Conservation (phyloP, 108 stramenopile species). For the Skeletonema grethae region DNA sequence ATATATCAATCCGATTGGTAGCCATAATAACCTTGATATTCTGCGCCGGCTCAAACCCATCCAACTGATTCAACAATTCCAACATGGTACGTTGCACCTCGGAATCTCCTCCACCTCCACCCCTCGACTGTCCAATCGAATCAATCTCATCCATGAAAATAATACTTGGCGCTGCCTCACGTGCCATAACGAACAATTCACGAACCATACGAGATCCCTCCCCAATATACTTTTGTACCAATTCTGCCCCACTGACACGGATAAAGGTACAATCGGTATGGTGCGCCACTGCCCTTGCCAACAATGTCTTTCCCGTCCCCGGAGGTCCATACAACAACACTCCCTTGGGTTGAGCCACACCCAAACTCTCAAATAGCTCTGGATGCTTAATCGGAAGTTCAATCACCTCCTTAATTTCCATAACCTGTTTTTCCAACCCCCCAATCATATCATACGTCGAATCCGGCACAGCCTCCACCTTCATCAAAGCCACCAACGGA, state of each 20-base stretch:
- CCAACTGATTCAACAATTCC: conserved; percentile 98
- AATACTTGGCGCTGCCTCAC: conserved; percentile 98
- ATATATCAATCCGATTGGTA: conserved; percentile 96
- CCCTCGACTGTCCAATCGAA: conserved; percentile 92
- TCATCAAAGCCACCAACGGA: conserved; percentile 98
- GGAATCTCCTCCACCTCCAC: conserved; percentile 93
- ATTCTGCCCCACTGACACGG: conserved; percentile 97
- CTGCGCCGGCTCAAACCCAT: conserved; percentile 94
- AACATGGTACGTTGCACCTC: conserved; percentile 97
- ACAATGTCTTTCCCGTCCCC: conserved; percentile 99
- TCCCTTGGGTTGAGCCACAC: conserved; percentile 99
- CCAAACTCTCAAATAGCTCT: conserved; percentile 97
- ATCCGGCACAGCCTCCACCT: conserved; percentile 99
- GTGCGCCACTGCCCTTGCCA: conserved; percentile 99
- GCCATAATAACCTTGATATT: conserved; percentile 97
- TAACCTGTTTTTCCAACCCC: conserved; percentile 98
- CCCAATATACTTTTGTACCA: conserved; percentile 99
- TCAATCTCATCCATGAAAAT: conserved; percentile 99
- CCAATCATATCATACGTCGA: conserved; percentile 99
- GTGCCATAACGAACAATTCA: conserved; percentile 99
- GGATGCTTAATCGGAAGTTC: conserved; percentile 99
- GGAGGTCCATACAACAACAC: conserved; percentile 99
- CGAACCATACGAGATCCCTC: conserved; percentile 99
- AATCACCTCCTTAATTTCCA: conserved; percentile 99
- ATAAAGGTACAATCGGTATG: conserved; percentile 99